Base-by-base conservation (phyloP, 1,284 basidiomycete species). In the Pyrrhoderma lamaoense region DNA sequence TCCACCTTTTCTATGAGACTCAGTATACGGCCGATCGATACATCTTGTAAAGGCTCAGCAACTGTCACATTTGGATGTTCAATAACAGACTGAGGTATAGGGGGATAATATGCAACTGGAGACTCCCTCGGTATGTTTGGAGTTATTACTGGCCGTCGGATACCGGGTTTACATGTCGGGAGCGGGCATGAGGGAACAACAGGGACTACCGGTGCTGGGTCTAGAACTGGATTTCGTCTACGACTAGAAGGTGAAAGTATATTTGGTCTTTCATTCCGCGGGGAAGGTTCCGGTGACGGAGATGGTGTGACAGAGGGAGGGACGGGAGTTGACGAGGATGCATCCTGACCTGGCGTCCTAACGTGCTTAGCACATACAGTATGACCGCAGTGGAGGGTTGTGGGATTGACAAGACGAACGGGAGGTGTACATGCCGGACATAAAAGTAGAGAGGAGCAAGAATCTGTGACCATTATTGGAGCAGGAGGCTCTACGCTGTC, bases 21-120 rank as follows among this genome's bases (percentile, higher is more conserved):
- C 22, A 86, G 56, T 57, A 89, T 65, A 61, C 82, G 85, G 62
- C 73, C 79, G 43, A 88, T 65, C 45, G 78, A 74, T 57, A 89
- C 77, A 63, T 90, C 87, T 27, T 71, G 62, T 39, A 62, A 60
- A 21, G 65, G 61, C 9, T 63, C 59, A 11, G 57, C 52, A n/a
- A 59, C 57, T 47, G 54, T 57, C 42, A 34, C 43, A 3, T 23
- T 38, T 11, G 34, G 35, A 35, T 45, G 52, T 23, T 47, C 45
- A 7, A 47, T 0, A 22, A 45, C 39, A 21, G 46, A 40, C 48
- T 62, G 18, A 45, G 60, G 25, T 48, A 58, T 56, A 14, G 57
- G 58, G 21, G 59, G 63, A 49, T 51, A 60, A 58, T 64, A 65
- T 7, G 63, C 58, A 47, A 73, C 68, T 16, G 49, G 57, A n/a